Base-by-base conservation (phyloP, 768 basidiomycete genomes). In the Fomitopsis serialis region DNA sequence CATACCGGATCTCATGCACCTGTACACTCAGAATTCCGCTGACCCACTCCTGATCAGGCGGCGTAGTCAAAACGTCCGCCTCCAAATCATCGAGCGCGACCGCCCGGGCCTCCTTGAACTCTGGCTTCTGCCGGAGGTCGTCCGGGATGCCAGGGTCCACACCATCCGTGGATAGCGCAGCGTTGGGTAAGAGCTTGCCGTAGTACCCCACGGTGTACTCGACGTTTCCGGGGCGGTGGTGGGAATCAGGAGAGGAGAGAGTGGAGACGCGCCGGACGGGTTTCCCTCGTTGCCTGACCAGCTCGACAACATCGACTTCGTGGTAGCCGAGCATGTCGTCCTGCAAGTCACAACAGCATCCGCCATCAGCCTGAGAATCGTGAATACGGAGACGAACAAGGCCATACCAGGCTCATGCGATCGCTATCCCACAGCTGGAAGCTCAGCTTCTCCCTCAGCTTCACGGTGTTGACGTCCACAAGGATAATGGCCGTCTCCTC, bases 401-500 rank as follows among this genome's bases (percentile, higher is more conserved):
- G 0, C 57, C 67, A 19, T 50, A 67, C 67, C 11, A 64, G 61
- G 43, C 63, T 69, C 55, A 60, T 61, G 7, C 66, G 63, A 73
- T 87, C 86, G 9, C 81, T 84, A 61, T 90, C 88, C 85, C 85
- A 89, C 2, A 89, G 67, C 72, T 87, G 85, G 21, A 84, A 66
- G 21, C 75, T 74, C 19, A 88, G 66, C 50, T 72, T 72, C 66
- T 92, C 89, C 53, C 83, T 76, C 0, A 82, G 77, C 60, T 87
- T 80, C 46, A 88, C 68, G 54, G 87, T 86, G 43, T 85, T 77
- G 37, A 78, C 74, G 6, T 81, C 80, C 10, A 90, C 74, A 1
- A 88, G 67, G 0, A 90, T 60, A 3, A 80, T 75, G 0, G 79
- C 76, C 0, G 81, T 84, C 70, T 91, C 87, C 60, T 87, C 86